Evolutionary conservation across 2,329 filamentous ascomycete genomes (phyloP).

Genomic region (Ciborinia camelliae): DNA sequence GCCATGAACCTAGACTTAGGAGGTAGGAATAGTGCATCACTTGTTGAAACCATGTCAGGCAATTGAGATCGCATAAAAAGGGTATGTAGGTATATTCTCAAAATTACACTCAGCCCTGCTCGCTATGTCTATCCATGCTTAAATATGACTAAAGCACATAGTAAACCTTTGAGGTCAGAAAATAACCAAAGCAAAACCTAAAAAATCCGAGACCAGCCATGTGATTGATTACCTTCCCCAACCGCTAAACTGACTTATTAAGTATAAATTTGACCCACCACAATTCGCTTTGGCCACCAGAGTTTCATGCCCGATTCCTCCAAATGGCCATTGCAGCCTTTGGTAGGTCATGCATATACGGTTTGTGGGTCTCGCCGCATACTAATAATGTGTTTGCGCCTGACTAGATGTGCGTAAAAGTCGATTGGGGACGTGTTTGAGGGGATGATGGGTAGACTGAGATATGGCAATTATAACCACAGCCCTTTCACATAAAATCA

Average conservation of each 20-base stretch:
- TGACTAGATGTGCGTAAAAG: background rate
- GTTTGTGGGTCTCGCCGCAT: background rate
- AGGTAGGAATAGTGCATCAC: background rate
- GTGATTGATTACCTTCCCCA: background rate
- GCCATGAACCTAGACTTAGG: background rate
- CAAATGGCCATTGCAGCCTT: background rate
- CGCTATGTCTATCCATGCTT: slow-evolving; percentile 5
- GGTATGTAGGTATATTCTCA: background rate
- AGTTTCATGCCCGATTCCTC: background rate
- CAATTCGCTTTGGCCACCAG: background rate
- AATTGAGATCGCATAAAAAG: background rate
- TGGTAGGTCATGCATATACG: background rate
- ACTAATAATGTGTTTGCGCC: background rate
- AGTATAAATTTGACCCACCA: background rate
- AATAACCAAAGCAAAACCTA: slow-evolving; percentile 1
- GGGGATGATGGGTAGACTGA: background rate
- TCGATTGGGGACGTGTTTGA: background rate
- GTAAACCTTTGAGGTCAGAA: background rate
- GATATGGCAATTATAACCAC: slow-evolving; percentile 6
- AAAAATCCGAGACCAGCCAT: slow-evolving; percentile 2
- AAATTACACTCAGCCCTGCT: slow-evolving; percentile 1
- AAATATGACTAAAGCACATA: background rate
- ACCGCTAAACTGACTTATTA: background rate
- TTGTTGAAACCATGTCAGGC: background rate
- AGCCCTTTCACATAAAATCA: slow-evolving; percentile 65